Evolutionary conservation across 2,329 filamentous ascomycete species (phyloP).

Genomic region (Epicoccum sorghinum): DNA sequence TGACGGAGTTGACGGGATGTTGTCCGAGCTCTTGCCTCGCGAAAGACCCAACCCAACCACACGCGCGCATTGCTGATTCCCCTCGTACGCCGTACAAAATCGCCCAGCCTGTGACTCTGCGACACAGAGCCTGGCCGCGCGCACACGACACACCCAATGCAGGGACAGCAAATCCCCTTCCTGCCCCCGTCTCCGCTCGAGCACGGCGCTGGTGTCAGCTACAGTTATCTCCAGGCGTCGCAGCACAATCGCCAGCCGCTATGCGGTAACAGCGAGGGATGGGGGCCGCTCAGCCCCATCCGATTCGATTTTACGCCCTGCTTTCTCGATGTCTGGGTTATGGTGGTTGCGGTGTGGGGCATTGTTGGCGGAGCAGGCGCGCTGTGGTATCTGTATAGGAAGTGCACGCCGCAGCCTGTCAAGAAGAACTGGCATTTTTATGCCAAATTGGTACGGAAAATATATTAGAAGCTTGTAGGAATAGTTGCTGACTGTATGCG

Average conservation of each 20-base stretch:
- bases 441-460: slow-evolving; percentile 74
- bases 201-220: slow-evolving; percentile 15
- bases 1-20: slow-evolving; percentile 14
- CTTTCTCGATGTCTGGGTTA: slow-evolving; percentile 92
- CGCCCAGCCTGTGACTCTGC: slow-evolving; percentile 26
- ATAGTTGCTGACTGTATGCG: not conserved
- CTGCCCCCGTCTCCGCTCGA: slow-evolving; percentile 32
- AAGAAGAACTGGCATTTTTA: slow-evolving; percentile 92
- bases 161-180: slow-evolving; percentile 45
- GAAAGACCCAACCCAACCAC: slow-evolving; percentile 11
- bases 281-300: slow-evolving; percentile 87
- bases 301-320: slow-evolving; percentile 97
- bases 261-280: slow-evolving; percentile 89
- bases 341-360: slow-evolving; percentile 77
- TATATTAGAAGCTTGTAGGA: not conserved
- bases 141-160: slow-evolving; percentile 41
- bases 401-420: slow-evolving; percentile 69
- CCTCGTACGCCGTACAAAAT: slow-evolving; percentile 8
- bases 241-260: slow-evolving; percentile 66
- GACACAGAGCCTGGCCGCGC: slow-evolving; percentile 33
- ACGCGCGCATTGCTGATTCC: slow-evolving; percentile 6
- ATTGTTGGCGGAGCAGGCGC: slow-evolving; percentile 78
- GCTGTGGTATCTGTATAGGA: slow-evolving; percentile 78
- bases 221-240: slow-evolving; percentile 62
- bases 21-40: slow-evolving; percentile 16